Evolutionary conservation across 78 protist species (phyloP), one percentile per base, ranked within the genome.

Genomic region (Salpingoeca rosetta): DNA sequence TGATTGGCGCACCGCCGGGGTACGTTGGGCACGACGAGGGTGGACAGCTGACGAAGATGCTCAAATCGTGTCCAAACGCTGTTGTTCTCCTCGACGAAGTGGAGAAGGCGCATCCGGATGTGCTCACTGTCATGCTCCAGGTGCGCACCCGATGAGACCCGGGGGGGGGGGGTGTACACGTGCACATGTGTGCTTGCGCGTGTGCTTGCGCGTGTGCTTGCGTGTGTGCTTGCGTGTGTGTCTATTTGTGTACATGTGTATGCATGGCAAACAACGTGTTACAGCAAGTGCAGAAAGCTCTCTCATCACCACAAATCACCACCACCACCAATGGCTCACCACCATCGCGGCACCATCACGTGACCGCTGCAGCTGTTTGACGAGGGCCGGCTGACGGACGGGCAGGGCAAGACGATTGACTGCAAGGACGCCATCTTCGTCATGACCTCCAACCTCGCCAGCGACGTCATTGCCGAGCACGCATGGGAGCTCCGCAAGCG

Each of bases 321-420:
- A n/a, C n/a, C n/a, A n/a, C n/a, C n/a, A n/a, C n/a, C n/a, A n/a
- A n/a, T n/a, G n/a, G n/a, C n/a, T n/a, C n/a, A n/a, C n/a, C n/a
- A n/a, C n/a, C n/a, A n/a, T n/a, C n/a, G n/a, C n/a, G n/a, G n/a
- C n/a, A n/a, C n/a, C n/a, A n/a, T n/a, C n/a, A n/a, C n/a, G n/a
- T n/a, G n/a, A n/a, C n/a, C n/a, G 65, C 65, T 22, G 17, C 17
- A 51, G 65, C 74, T 87, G 75, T 79, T 87, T 39, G 90, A 83
- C 41, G 90, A 87, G 39, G 90, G 90, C 82, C 42, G 86, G 38
- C 80, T 87, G 12, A 87, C 90, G 42, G 89, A 87, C 37, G 85
- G 87, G 22, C 10, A 42, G 80, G 88, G 82, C 41, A 31, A 76
- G 78, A 85, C 88, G 24, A n/a, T 85, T 10, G 42, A 76, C 76